These are phyloP conservation scores for Euphrasia confusa DNA, from an alignment of 257 asterid genomes.

Conservation along the genomic window DNA sequence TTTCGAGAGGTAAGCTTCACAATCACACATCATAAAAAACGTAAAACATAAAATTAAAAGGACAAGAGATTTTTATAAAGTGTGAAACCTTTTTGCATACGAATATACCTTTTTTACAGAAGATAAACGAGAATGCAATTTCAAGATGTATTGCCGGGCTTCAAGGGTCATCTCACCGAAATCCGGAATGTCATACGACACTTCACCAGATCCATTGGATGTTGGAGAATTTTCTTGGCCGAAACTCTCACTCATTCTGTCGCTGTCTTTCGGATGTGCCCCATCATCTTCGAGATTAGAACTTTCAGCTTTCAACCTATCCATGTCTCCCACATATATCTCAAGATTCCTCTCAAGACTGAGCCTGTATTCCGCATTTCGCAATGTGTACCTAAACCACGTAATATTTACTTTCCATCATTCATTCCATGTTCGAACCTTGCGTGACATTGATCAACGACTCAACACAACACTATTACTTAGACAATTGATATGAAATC, in stretches of 20 bases:
- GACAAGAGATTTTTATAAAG: not conserved
- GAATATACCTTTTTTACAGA: conserved; percentile 61
- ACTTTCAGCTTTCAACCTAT: conserved; percentile 38
- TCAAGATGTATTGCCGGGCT: conserved; percentile 61
- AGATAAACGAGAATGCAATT: conserved; percentile 55
- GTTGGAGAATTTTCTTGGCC: conserved; percentile 33
- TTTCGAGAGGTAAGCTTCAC: conserved; percentile 7
- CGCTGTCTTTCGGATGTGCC: conserved; percentile 26
- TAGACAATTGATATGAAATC: no score
- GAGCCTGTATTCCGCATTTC: conserved; percentile 93
- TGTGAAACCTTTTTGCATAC: not conserved
- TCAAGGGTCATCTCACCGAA: conserved; percentile 76
- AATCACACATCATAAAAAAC: not conserved
- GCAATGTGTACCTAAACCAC: conserved; percentile 67
- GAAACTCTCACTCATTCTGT: conserved; percentile 24
- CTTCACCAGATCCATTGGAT: conserved; percentile 41
- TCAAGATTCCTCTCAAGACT: conserved; percentile 86
- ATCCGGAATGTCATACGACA: conserved; percentile 42
- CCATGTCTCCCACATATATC: conserved; percentile 42
- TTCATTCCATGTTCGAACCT: not conserved
- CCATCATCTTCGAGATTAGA: conserved; percentile 34
- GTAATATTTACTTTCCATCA: not conserved
- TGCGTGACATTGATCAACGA: no score
- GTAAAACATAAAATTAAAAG: conserved; percentile 5
- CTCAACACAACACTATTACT: no score